Base-by-base conservation (phyloP, 768 basidiomycete species). In the Lentinula detonsa region DNA sequence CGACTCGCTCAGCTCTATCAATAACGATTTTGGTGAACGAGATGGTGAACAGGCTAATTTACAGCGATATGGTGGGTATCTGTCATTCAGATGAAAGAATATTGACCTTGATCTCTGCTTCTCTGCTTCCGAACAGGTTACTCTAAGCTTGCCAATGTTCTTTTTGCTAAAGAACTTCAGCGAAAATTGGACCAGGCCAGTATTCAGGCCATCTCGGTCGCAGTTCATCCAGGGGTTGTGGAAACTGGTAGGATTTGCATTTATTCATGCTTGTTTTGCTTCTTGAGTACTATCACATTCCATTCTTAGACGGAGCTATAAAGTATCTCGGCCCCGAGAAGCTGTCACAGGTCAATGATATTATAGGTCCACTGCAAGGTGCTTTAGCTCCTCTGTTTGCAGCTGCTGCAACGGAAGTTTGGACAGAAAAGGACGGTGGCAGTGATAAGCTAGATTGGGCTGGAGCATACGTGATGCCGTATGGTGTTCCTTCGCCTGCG, bases 81-180 rank as follows among this genome's bases (percentile, higher is more conserved):
- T 13, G 39, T 5, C 4, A 2, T 13, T 42, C 35, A 34, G 39
- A 9, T n/a, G 39, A 16, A 15, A 16, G 13, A 35, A 35, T 33
- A 31, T 23, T 50, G 15, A 4, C 23, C 23, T 55, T 13, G 11
- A 28, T 28, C 2, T 28, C 35, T 56, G 16, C 16, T 10, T 31
- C 21, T 18, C 15, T 4, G 33, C 39, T 46, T 57, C 11, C 9
- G 11, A 49, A 21, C 16, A 86, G 86, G 67, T 0, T 68, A 76
- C 39, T 73, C 81, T 51, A 87, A 87, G 66, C 69, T 85, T n/a
- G 76, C 79, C 16, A 76, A 75, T 53, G 69, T 81, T 34, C 73
- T 86, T 16, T 84, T 76, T 62, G 78, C 77, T 1, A 77, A 74
- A 33, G 75, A 80, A 63, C 70, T 87, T 16, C 84, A 87, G 60